phyloP scores from a whole-genome alignment of 177 flowering plant genomes.

The Tripterygium wilfordii region DNA sequence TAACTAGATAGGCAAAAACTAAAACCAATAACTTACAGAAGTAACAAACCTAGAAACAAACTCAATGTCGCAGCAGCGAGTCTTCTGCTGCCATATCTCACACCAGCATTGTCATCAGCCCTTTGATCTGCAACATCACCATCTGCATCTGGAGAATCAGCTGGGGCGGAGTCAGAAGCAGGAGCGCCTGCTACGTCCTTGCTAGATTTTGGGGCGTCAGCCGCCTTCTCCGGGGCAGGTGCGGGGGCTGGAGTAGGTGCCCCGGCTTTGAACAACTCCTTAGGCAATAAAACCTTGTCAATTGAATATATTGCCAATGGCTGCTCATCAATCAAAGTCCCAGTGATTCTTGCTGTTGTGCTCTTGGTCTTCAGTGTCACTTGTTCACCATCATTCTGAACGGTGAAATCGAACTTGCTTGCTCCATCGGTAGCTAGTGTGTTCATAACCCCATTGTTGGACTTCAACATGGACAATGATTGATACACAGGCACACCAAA shows the following conservation, averaged over 20 bases:
- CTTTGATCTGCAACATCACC: conserved; percentile 45
- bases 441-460: conserved; percentile 70
- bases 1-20: too few relatives aligned
- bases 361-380: conserved; percentile 72
- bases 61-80: conserved; percentile 16
- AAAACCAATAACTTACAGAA: too few relatives aligned
- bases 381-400: conserved; percentile 71
- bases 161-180: conserved; percentile 37
- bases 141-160: conserved; percentile 48
- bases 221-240: conserved; percentile 44
- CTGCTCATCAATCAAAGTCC: conserved; percentile 62
- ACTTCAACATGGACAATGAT: conserved; percentile 54
- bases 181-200: too few relatives aligned
- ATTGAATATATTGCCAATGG: conserved; percentile 61
- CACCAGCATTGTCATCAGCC: conserved; percentile 36
- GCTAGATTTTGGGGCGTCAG: conserved; percentile 19
- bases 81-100: conserved; percentile 23
- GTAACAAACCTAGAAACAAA: conserved; percentile 27
- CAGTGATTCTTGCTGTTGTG: conserved; percentile 56
- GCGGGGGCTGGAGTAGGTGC: conserved; percentile 51
- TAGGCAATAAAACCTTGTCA: conserved; percentile 68
- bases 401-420: conserved; percentile 57
- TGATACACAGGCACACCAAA: conserved; percentile 66
- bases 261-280: conserved; percentile 62
- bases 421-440: conserved; percentile 88